Evolutionary conservation across 2,329 filamentous ascomycete genomes (phyloP).

Genomic region (Paracoccidioides brasiliensis): DNA sequence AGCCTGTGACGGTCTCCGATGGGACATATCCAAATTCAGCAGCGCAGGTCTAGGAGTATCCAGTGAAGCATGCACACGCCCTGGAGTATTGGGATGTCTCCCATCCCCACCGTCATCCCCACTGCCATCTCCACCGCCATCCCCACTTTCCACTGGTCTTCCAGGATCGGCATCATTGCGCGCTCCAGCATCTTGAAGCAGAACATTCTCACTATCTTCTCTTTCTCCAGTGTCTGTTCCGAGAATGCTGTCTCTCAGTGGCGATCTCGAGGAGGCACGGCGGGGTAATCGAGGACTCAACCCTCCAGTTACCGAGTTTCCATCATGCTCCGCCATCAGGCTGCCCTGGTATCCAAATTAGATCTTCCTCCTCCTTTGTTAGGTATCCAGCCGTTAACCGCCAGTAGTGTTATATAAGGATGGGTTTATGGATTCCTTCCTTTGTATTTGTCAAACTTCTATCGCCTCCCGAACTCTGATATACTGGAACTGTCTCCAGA

Average conservation of each 20-base stretch:
- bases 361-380: too few relatives aligned
- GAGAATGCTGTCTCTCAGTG: constrained; percentile 7
- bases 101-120: background rate
- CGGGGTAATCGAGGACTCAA: constrained; percentile 5
- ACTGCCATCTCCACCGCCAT: background rate
- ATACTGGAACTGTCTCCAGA: too few relatives aligned
- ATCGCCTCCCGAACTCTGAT: too few relatives aligned
- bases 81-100: background rate
- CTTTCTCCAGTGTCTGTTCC: background rate
- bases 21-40: background rate
- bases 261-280: constrained; percentile 8
- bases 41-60: background rate
- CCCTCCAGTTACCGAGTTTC: constrained; percentile 2
- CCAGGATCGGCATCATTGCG: background rate
- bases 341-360: background rate
- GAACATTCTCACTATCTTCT: constrained; percentile 33
- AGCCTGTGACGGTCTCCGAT: constrained; percentile 10
- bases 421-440: too few relatives aligned
- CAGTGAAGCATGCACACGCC: background rate
- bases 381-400: too few relatives aligned
- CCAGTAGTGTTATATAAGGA: too few relatives aligned
- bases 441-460: too few relatives aligned
- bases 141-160: background rate
- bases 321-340: constrained; percentile 7
- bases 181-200: constrained; percentile 24